Evolutionary conservation across 768 basidiomycete species (phyloP).

Genomic region (Lepiota brunneoincarnata): DNA sequence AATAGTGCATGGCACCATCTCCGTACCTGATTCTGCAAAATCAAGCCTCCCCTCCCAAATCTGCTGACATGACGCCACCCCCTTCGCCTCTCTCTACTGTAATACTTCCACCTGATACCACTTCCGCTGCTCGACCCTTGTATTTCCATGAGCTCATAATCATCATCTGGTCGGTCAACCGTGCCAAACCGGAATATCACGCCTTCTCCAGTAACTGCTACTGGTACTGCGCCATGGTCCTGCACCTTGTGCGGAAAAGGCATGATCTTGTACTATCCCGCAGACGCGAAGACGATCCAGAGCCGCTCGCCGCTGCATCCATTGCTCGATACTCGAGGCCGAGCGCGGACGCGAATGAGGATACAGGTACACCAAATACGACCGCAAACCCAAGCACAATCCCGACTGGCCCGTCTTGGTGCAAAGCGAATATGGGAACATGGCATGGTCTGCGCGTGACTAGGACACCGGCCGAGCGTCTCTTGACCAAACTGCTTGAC

Average conservation of each 20-base stretch:
- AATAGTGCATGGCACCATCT: background rate
- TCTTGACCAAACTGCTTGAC: background rate
- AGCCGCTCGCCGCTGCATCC: no score
- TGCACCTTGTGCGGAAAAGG: constrained; percentile 4
- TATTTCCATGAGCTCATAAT: constrained; percentile 1
- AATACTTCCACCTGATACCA: background rate
- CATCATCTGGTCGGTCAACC: constrained; percentile 4
- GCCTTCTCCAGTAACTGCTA: constrained; percentile 1
- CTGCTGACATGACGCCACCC: background rate
- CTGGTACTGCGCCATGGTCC: constrained; percentile 7
- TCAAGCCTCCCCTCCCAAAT: background rate
- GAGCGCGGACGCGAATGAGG: no score
- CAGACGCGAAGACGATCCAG: background rate
- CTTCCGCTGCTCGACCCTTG: background rate
- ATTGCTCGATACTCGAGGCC: no score
- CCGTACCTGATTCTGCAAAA: background rate
- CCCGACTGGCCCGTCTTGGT: background rate
- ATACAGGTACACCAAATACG: background rate
- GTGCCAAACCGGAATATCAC: background rate
- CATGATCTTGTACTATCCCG: background rate
- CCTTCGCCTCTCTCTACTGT: background rate
- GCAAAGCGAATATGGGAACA: constrained; percentile 2
- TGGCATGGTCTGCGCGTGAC: constrained; percentile 1
- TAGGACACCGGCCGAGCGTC: background rate
- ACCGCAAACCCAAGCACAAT: no score